phyloP scores from a whole-genome alignment of 108 stramenopile species.

The Conticribra guillardii region DNA sequence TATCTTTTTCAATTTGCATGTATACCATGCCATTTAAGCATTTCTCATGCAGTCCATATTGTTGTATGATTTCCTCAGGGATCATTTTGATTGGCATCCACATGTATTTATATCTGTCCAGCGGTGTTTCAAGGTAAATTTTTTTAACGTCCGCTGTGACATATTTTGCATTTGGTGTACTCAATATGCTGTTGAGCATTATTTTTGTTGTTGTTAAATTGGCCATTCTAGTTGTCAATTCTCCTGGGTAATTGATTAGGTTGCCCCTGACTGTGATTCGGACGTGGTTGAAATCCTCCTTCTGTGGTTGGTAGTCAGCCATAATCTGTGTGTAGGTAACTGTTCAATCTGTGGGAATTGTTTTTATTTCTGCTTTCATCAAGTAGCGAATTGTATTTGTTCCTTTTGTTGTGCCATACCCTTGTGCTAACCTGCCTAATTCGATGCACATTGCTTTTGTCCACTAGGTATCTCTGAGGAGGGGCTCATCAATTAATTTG shows the following conservation, averaged over 20 bases:
- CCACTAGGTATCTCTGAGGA: neutral
- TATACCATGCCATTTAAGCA: slow-evolving; percentile 27
- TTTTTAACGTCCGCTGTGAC: slow-evolving; percentile 48
- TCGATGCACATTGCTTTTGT: slow-evolving; percentile 13
- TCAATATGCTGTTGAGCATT: slow-evolving; percentile 52
- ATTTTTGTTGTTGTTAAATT: slow-evolving; percentile 24
- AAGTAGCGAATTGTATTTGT: slow-evolving; percentile 10
- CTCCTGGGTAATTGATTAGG: slow-evolving; percentile 20
- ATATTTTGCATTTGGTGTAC: slow-evolving; percentile 32
- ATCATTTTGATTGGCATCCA: slow-evolving; percentile 37
- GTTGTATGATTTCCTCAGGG: slow-evolving; percentile 30
- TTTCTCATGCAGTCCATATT: slow-evolving; percentile 25
- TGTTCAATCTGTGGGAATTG: slow-evolving; percentile 18
- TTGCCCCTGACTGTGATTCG: slow-evolving; percentile 28
- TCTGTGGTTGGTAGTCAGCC: slow-evolving; percentile 23
- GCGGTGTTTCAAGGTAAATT: slow-evolving; percentile 51
- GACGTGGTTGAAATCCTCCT: slow-evolving; percentile 19
- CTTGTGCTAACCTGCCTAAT: slow-evolving; percentile 23
- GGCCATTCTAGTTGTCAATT: slow-evolving; percentile 18
- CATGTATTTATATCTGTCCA: slow-evolving; percentile 53
- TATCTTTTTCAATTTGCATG: slow-evolving; percentile 32
- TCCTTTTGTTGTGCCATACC: slow-evolving; percentile 4
- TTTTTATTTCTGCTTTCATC: neutral
- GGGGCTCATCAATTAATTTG: slow-evolving; percentile 1
- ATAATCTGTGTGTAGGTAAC: slow-evolving; percentile 24